Evolutionary conservation across 495 filamentous ascomycete species (phyloP), one percentile per base, ranked within the genome.

Genomic region (Tuber aestivum): DNA sequence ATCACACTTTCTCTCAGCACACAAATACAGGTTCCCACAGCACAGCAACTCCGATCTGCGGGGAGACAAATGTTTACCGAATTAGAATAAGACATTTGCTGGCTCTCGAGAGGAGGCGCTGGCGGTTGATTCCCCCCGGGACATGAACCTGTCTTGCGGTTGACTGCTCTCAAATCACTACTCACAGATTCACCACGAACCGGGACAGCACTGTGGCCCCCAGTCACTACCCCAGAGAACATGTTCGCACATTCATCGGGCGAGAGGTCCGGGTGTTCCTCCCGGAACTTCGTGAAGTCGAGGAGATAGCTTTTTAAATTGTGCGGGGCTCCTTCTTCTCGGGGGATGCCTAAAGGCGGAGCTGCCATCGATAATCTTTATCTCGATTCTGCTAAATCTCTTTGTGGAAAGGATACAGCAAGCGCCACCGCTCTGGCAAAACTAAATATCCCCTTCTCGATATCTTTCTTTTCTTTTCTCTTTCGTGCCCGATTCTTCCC

Each of bases 321-420:
- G 27, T 9, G 56, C 56, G 56, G 27, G 18, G 23, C 56, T 6
- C 27, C 56, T 35, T 32, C 56, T 20, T 32, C 27, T 65, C 27
- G 12, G 27, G 56, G 14, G 56, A 40, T 42, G 76, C 48, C 65
- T 48, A 74, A 76, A 71, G 68, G 77, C 40, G 48, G 72, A 76
- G 78, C 44, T 75, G 78, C 78, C 78, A 79, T 79, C 77, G 27
- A 35, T 32, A 35, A 32, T 35, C 56, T 65, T 65, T 65, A 65
- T 65, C 27, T 61, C 23, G 50, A 61, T 27, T 27, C 27, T 27
- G 50, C 50, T 27, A 27, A 27, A 61, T 27, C 50, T 65, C 56
- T 65, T 8, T 14, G 56, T 18, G 27, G 27, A 61, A 61, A 61
- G 45, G 50, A 61, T 61, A 65, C 56, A 65, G 56, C 56, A 65